These are phyloP conservation scores for Cyphellophora europaea DNA, from an alignment of 2,329 filamentous ascomycete genomes.

Conservation along the genomic window DNA sequence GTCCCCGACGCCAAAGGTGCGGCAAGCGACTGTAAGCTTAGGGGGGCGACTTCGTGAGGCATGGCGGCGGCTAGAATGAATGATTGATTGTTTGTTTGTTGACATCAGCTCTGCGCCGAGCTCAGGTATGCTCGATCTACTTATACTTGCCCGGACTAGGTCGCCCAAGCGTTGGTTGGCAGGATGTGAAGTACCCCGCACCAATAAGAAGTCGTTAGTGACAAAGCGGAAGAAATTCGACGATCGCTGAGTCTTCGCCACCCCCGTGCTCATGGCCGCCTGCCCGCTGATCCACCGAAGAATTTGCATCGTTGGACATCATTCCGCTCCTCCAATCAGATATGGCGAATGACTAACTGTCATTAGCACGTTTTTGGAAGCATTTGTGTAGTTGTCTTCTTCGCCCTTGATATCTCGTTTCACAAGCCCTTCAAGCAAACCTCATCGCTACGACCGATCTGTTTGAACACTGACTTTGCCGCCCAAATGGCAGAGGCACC, in stretches of 20 bases:
- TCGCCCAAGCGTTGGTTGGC: neutral
- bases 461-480: neutral
- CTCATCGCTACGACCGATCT: neutral
- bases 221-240: neutral
- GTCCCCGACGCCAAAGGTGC: neutral
- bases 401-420: too few relatives aligned
- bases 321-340: neutral
- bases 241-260: too few relatives aligned
- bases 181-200: neutral
- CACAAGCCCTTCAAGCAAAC: neutral
- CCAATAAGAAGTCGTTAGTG: neutral
- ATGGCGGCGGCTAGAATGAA: neutral
- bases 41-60: neutral
- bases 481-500: conserved; percentile 3
- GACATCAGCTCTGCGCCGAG: neutral
- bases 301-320: too few relatives aligned
- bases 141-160: neutral
- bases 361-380: too few relatives aligned
- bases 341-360: neutral
- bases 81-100: neutral
- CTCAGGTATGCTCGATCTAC: neutral
- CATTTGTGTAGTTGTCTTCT: too few relatives aligned
- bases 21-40: neutral
- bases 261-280: too few relatives aligned
- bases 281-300: too few relatives aligned